phyloP scores from a whole-genome alignment of 2,329 filamentous ascomycete species.

The Claviceps sp. region DNA sequence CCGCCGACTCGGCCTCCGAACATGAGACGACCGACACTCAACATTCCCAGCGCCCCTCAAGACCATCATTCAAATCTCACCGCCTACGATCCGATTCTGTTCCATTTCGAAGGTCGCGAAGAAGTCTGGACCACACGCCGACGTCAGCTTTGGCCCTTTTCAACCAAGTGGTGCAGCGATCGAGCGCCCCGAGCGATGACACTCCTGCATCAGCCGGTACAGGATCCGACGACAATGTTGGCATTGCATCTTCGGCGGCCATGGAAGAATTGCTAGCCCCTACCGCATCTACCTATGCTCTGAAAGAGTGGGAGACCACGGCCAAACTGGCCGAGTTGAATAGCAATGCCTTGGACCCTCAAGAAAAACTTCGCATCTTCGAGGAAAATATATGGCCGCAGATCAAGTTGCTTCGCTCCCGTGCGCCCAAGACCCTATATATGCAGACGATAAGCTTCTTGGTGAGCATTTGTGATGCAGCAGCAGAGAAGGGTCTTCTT shows the following conservation, averaged over 20 bases:
- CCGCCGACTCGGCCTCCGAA: conserved; percentile 4
- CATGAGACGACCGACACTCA: background rate
- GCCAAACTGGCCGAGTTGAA: conserved; percentile 14
- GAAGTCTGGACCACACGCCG: conserved; percentile 9
- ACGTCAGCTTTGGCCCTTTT: conserved; percentile 20
- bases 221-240: background rate
- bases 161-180: conserved; percentile 20
- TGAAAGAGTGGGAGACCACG: conserved; percentile 18
- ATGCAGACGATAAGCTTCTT: conserved; percentile 12
- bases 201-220: background rate
- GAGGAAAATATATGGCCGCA: conserved; percentile 18
- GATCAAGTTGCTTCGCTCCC: conserved; percentile 14
- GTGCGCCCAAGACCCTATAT: conserved; percentile 17
- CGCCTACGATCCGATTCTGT: conserved; percentile 1
- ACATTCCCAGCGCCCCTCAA: background rate
- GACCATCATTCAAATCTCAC: background rate
- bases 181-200: background rate
- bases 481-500: conserved; percentile 8
- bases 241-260: background rate
- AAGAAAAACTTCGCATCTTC: conserved; percentile 14
- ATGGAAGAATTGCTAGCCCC: background rate
- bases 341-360: conserved; percentile 8
- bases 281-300: conserved; percentile 1
- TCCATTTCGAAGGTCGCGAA: background rate
- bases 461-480: conserved; percentile 7